Conservation (phyloP, 495 filamentous ascomycete species). For the Aspergillus hancockii region DNA sequence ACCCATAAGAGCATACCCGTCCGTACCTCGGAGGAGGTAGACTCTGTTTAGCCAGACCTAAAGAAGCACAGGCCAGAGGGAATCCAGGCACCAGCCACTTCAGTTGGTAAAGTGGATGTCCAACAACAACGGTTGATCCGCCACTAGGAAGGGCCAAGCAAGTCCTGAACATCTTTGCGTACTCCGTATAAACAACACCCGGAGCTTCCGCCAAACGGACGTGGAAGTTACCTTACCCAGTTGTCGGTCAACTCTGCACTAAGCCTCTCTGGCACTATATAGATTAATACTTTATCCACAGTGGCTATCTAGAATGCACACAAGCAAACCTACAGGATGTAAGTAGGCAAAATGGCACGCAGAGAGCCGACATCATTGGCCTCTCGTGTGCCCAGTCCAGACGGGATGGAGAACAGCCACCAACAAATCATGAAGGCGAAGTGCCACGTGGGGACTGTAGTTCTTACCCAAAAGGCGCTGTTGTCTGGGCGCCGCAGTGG, state of each 20-base stretch:
- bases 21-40: background rate
- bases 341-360: background rate
- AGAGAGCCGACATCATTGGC: background rate
- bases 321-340: background rate
- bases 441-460: slow-evolving; percentile 3
- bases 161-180: background rate
- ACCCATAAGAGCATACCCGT: background rate
- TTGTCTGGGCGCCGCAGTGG: slow-evolving; percentile 3
- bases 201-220: background rate
- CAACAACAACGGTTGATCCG: slow-evolving; percentile 4
- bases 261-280: background rate
- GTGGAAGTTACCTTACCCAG: background rate
- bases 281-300: background rate
- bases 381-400: background rate
- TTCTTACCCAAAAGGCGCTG: background rate
- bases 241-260: background rate
- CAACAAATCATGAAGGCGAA: background rate
- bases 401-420: background rate
- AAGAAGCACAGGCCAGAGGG: background rate
- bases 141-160: background rate
- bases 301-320: background rate
- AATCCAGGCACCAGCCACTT: background rate
- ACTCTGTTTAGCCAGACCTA: background rate
- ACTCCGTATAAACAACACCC: background rate
- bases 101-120: background rate